Evolutionary conservation across 1,139 yeast genomes (phyloP).

Genomic region (Wickerhamiella pararugosa): DNA sequence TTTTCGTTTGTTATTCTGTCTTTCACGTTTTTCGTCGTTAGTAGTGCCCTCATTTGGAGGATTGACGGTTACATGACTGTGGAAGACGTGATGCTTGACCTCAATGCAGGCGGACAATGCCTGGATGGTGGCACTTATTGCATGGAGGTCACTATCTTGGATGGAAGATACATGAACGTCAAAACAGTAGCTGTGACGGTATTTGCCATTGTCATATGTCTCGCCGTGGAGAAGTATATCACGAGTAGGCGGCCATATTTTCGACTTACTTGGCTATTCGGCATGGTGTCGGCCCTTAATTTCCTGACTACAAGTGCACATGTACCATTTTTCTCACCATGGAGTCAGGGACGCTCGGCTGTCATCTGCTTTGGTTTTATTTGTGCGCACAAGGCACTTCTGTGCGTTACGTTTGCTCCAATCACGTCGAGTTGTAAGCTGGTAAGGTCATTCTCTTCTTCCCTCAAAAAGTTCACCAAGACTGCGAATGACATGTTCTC

Average conservation of each 20-base stretch:
- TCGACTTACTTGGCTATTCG: slow-evolving; percentile 8
- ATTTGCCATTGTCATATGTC: slow-evolving; percentile 16
- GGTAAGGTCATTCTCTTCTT: slow-evolving; percentile 10
- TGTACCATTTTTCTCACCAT: slow-evolving; percentile 18
- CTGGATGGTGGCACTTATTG: slow-evolving; percentile 10
- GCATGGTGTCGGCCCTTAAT: slow-evolving; percentile 13
- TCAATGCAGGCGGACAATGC: slow-evolving; percentile 13
- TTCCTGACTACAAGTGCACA: slow-evolving; percentile 14
- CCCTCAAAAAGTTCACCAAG: slow-evolving; percentile 6
- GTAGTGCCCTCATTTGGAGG: slow-evolving; percentile 17
- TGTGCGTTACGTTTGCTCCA: slow-evolving; percentile 18
- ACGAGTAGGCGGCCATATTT: slow-evolving; percentile 6
- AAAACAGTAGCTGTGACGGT: slow-evolving; percentile 17
- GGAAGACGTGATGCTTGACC: slow-evolving; percentile 9
- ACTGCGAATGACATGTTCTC: slow-evolving; percentile 12
- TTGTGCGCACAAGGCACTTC: slow-evolving; percentile 16
- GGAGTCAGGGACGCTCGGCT: slow-evolving; percentile 15
- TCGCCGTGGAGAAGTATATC: slow-evolving; percentile 6
- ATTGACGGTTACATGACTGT: slow-evolving; percentile 18
- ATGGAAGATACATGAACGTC: slow-evolving; percentile 18
- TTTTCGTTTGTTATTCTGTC: slow-evolving; percentile 12
- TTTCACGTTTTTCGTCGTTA: slow-evolving; percentile 16
- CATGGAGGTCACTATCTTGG: slow-evolving; percentile 13
- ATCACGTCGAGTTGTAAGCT: slow-evolving; percentile 18
- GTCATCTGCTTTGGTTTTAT: slow-evolving; percentile 19